A percentile compares a stretch with the other conserved stretches of the same genome.
Conservation (phyloP, 345 rosid genomes). For the Ailanthus altissimus region DNA sequence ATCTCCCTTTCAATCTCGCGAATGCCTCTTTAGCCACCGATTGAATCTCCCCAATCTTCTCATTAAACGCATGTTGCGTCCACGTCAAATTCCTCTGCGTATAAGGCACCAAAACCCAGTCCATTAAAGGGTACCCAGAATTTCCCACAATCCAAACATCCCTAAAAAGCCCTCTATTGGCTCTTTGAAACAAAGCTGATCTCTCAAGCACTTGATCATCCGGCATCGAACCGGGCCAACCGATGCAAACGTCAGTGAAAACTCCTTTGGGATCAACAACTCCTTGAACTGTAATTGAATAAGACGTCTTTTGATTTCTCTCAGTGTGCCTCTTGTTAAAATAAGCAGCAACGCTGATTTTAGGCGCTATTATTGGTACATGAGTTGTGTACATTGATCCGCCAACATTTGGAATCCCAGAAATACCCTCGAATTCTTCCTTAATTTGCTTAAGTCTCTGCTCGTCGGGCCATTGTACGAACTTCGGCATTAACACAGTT, state of each 20-base stretch:
- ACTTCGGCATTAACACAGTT: conserved; percentile 68
- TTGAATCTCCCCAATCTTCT: conserved; percentile 49
- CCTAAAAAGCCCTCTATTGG: conserved; percentile 51
- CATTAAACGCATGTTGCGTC: conserved; percentile 77
- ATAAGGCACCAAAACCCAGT: conserved; percentile 80
- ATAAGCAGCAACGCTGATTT: conserved; percentile 64
- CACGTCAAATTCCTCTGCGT: conserved; percentile 69
- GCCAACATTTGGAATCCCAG: conserved; percentile 64
- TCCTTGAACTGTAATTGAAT: conserved; percentile 80
- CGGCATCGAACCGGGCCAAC: conserved; percentile 79
- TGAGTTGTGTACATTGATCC: conserved; percentile 89
- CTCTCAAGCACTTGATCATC: conserved; percentile 77
- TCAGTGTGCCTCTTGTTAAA: conserved; percentile 82
- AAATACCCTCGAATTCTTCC: conserved; percentile 40
- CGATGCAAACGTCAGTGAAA: conserved; percentile 80
- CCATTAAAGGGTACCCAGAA: conserved; percentile 61
- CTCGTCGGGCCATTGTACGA: conserved; percentile 70
- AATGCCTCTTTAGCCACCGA: conserved; percentile 52
- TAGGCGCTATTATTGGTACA: conserved; percentile 79
- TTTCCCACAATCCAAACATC: conserved; percentile 70
- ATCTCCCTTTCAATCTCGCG: conserved; percentile 61
- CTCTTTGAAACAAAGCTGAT: conserved; percentile 63
- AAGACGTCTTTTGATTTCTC: conserved; percentile 80
- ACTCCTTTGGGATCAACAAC: conserved; percentile 67
- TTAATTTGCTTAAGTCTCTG: conserved; percentile 39